phyloP scores from a whole-genome alignment of 768 basidiomycete species.

The Suillus alpinus region DNA sequence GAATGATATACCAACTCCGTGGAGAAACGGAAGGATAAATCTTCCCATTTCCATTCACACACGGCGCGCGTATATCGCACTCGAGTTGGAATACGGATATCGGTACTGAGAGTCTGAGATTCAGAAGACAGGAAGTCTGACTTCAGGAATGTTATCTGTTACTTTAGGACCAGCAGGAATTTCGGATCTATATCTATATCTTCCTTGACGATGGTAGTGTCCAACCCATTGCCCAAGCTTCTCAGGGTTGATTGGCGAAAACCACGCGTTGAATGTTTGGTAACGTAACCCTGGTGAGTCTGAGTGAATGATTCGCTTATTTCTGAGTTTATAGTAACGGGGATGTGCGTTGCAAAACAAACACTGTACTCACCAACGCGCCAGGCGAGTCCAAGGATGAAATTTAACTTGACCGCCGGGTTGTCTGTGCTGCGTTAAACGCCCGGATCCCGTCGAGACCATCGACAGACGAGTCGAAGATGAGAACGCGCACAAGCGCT shows the following conservation, averaged over 20 bases:
- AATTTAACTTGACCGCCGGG: not conserved
- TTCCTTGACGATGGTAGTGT: conserved; percentile 5
- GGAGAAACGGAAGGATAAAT: not conserved
- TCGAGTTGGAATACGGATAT: not conserved
- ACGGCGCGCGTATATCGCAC: not conserved
- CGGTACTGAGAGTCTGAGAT: not conserved
- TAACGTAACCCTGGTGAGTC: not conserved
- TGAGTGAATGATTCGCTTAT: not conserved
- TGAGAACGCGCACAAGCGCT: not conserved
- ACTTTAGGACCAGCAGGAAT: not conserved
- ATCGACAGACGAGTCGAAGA: not conserved
- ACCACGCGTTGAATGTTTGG: not conserved
- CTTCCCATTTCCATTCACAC: too few species aligned
- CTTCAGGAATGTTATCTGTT: not conserved
- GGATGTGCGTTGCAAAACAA: not conserved
- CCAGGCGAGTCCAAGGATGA: not conserved
- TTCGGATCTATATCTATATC: not conserved
- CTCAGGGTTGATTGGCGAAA: conserved; percentile 10
- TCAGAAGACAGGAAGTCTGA: not conserved
- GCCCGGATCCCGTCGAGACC: not conserved
- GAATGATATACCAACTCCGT: not conserved
- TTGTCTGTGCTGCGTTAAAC: not conserved
- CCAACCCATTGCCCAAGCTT: conserved; percentile 14
- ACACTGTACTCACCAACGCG: too few species aligned
- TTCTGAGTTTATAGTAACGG: not conserved